Conservation (phyloP, 208 protist genomes). For the Leishmania guyanensis region DNA sequence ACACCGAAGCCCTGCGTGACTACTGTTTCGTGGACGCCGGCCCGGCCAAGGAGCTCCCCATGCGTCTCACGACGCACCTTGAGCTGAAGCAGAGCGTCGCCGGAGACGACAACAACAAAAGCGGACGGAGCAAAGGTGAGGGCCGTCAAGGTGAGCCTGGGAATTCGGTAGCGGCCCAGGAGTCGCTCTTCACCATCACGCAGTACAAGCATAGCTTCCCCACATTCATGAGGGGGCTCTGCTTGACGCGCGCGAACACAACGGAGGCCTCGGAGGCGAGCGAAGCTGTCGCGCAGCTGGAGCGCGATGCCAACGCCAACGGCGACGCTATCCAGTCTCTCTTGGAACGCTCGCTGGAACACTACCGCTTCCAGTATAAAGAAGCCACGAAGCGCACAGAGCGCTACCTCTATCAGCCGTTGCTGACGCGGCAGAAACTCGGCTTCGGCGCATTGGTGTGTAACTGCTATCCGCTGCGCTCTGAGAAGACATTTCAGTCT, state of each 20-base stretch:
- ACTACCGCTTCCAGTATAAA: slow-evolving; percentile 47
- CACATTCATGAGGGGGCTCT: not conserved
- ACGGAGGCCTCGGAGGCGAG: not conserved
- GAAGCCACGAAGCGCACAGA: slow-evolving; percentile 28
- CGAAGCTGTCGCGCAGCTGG: slow-evolving; percentile 10
- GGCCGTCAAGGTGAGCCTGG: not conserved
- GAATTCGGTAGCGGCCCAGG: not conserved
- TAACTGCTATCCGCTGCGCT: slow-evolving; percentile 71
- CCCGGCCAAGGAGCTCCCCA: slow-evolving; percentile 34
- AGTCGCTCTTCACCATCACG: slow-evolving; percentile 21
- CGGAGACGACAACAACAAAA: not conserved
- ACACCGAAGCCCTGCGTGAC: slow-evolving; percentile 38
- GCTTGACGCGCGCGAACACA: not conserved
- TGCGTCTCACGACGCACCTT: slow-evolving; percentile 23
- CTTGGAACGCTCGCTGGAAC: slow-evolving; percentile 13
- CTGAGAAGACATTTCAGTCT: slow-evolving; percentile 87
- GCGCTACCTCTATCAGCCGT: slow-evolving; percentile 76
- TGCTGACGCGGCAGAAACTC: slow-evolving; percentile 20
- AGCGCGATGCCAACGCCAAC: slow-evolving; percentile 13
- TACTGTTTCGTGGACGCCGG: slow-evolving; percentile 41
- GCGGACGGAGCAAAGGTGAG: not conserved
- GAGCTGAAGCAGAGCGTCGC: slow-evolving; percentile 33
- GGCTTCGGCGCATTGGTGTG: slow-evolving; percentile 40
- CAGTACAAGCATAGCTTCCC: slow-evolving; percentile 28
- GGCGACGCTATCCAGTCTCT: slow-evolving; percentile 25